These are phyloP conservation scores for Alternaria angustiovoidea DNA, from an alignment of 2,329 filamentous ascomycete species.

Conservation along the genomic window DNA sequence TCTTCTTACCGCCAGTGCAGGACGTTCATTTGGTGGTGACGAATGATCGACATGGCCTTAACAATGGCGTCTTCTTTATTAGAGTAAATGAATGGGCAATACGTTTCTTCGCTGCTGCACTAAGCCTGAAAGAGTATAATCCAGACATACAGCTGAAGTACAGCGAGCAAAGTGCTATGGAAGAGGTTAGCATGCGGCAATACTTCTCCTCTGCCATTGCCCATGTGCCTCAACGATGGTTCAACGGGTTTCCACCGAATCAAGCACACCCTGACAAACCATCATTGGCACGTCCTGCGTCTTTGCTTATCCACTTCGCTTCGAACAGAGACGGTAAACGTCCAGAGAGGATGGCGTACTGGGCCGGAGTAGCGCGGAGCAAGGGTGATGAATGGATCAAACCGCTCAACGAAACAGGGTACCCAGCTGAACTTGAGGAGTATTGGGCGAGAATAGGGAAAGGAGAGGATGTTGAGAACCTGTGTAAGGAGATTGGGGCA, in stretches of 20 bases:
- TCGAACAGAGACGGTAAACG: conserved; percentile 13
- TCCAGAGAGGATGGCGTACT: conserved; percentile 12
- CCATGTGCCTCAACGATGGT: conserved; percentile 12
- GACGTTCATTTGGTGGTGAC: conserved; percentile 44
- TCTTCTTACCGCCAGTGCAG: not conserved
- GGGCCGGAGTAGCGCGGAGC: not conserved
- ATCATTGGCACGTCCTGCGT: not conserved
- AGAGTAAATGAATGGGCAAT: conserved; percentile 51
- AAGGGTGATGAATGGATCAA: not conserved
- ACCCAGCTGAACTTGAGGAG: conserved; percentile 1
- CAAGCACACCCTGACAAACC: not conserved
- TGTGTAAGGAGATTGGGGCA: conserved; percentile 1
- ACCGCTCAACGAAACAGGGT: conserved; percentile 2
- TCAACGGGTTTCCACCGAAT: conserved; percentile 10
- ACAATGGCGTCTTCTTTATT: conserved; percentile 54
- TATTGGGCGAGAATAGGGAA: conserved; percentile 1
- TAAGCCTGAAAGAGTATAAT: conserved; percentile 9
- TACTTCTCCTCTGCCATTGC: not conserved
- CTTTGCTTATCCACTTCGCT: conserved; percentile 9
- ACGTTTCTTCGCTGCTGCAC: conserved; percentile 48
- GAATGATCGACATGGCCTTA: conserved; percentile 53
- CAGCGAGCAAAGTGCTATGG: conserved; percentile 13
- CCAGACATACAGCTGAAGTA: conserved; percentile 9
- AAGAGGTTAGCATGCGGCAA: not conserved
- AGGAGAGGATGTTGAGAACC: not conserved